Conservation (phyloP, 352 stramenopile species). For the Pythium utonaiense region DNA sequence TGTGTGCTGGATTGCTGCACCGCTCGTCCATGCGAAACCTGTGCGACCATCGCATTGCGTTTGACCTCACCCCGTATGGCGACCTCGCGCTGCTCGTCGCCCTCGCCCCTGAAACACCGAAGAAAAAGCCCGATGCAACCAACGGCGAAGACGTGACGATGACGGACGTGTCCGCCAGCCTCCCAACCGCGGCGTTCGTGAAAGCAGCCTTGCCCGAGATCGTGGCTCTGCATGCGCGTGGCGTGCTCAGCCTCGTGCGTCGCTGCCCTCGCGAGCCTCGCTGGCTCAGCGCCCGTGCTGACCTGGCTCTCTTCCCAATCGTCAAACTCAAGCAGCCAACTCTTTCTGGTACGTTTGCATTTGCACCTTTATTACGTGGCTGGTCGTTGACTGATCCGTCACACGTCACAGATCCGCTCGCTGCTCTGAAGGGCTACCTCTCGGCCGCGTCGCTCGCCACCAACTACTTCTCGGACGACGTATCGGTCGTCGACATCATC, state of each 20-base stretch:
- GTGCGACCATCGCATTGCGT: slow-evolving; percentile 77
- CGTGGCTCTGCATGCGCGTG: slow-evolving; percentile 45
- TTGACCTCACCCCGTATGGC: slow-evolving; percentile 77
- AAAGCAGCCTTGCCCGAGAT: slow-evolving; percentile 59
- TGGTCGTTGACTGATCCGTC: neutral
- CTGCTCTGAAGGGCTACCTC: slow-evolving; percentile 69
- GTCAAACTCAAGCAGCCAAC: slow-evolving; percentile 65
- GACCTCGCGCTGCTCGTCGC: slow-evolving; percentile 72
- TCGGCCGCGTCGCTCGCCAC: slow-evolving; percentile 73
- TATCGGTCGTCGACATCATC: slow-evolving; percentile 72
- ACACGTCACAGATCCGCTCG: slow-evolving; percentile 48
- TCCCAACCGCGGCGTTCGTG: slow-evolving; percentile 46
- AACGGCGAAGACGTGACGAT: slow-evolving; percentile 19
- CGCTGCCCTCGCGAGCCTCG: slow-evolving; percentile 70
- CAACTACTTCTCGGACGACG: slow-evolving; percentile 76
- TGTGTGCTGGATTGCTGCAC: slow-evolving; percentile 64
- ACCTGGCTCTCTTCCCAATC: slow-evolving; percentile 69
- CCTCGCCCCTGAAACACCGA: slow-evolving; percentile 51
- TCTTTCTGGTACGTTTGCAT: slow-evolving; percentile 36
- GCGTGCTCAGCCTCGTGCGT: slow-evolving; percentile 46
- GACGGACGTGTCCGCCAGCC: slow-evolving; percentile 13
- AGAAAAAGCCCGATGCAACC: slow-evolving; percentile 23
- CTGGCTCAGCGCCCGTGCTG: slow-evolving; percentile 72
- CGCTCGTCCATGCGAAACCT: slow-evolving; percentile 70
- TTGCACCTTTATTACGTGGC: neutral